Evolutionary conservation across 148 eudicot genomes (phyloP).

Genomic region (Persicaria tinctoria): DNA sequence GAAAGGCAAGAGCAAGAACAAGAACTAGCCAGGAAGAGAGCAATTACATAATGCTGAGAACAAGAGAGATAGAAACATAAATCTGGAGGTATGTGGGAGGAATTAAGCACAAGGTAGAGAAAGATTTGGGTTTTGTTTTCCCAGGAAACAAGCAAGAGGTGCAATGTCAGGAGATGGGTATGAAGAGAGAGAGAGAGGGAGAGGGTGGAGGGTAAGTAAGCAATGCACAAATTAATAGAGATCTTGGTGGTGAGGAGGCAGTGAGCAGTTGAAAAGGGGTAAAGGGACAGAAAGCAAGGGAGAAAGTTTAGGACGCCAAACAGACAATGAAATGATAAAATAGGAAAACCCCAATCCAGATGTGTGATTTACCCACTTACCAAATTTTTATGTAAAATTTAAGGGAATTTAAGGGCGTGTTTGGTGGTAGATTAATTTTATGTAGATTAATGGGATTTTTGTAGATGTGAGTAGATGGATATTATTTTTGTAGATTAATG

Average conservation of each 20-base stretch:
- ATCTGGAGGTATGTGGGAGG: too few relatives aligned
- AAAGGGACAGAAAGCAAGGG: slow-evolving; percentile 9
- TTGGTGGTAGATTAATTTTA: too few relatives aligned
- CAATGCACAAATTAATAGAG: slow-evolving; percentile 5
- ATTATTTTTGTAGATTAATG: too few relatives aligned
- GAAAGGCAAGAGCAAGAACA: slow-evolving; percentile 4
- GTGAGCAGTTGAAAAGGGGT: slow-evolving; percentile 8
- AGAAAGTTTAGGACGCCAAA: slow-evolving; percentile 1
- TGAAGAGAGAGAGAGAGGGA: background rate
- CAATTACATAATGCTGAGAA: slow-evolving; percentile 23
- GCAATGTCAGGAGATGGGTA: background rate
- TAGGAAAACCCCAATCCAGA: background rate
- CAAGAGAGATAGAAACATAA: background rate
- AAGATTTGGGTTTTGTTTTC: background rate
- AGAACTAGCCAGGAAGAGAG: background rate
- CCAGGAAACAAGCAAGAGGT: background rate
- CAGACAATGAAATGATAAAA: slow-evolving; percentile 3
- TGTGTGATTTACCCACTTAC: slow-evolving; percentile 6
- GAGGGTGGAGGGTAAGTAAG: slow-evolving; percentile 2
- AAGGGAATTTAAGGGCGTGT: too few relatives aligned
- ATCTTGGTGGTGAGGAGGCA: background rate
- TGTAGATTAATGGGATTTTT: too few relatives aligned
- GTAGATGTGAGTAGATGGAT: too few relatives aligned
- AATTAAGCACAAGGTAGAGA: background rate
- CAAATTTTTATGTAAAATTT: background rate